A percentile compares a stretch with the other conserved stretches of the same genome.
Evolutionary conservation across 176 grass and related monocot species (phyloP).

Genomic region (Stipa capillata): DNA sequence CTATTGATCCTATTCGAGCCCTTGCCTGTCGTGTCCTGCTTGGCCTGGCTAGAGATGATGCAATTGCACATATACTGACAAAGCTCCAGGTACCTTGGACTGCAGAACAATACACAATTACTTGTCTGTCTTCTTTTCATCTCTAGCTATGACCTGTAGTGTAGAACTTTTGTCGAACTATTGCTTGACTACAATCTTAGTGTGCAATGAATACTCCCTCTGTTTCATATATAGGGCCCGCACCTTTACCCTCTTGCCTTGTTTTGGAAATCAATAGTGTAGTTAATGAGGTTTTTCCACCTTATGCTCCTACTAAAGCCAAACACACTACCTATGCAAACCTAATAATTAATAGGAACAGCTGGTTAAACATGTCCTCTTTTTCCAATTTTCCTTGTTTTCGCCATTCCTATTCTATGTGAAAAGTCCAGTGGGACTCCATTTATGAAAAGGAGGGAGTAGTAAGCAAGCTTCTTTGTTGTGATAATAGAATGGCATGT

Average conservation of each 20-base stretch:
- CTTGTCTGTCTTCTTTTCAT: background rate
- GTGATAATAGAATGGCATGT: background rate
- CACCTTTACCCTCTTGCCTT: background rate
- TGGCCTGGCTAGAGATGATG: slow-evolving; percentile 88
- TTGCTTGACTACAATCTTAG: background rate
- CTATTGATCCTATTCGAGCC: slow-evolving; percentile 84
- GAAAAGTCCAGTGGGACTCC: background rate
- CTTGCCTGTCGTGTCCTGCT: slow-evolving; percentile 94
- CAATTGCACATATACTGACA: slow-evolving; percentile 95
- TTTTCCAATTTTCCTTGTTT: background rate
- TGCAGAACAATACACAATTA: background rate
- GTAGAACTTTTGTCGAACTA: background rate
- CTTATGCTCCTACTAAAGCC: background rate
- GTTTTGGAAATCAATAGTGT: background rate
- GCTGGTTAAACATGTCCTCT: background rate
- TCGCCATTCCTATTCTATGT: background rate
- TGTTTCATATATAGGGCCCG: background rate
- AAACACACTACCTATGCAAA: background rate
- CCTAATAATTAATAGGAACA: background rate
- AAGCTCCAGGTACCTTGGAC: slow-evolving; percentile 70
- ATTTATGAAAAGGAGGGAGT: background rate
- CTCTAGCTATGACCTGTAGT: background rate
- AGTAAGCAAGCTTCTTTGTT: background rate
- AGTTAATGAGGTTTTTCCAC: background rate
- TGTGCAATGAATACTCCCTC: background rate